phyloP scores from a whole-genome alignment of 2,329 filamentous ascomycete species.

The Xylariaceae sp. region DNA sequence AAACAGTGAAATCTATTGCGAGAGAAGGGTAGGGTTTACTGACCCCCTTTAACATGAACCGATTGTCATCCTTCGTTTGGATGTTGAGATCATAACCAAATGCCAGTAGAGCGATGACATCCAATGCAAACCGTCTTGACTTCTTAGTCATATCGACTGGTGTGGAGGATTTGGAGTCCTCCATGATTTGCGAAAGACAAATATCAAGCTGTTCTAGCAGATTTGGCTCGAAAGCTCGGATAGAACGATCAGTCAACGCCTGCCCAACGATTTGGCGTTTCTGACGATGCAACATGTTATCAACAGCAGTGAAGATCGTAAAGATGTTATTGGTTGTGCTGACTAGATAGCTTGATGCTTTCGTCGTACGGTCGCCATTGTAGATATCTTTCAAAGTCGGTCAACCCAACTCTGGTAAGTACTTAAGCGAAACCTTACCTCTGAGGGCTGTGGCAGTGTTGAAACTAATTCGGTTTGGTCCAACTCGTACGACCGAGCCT shows the following conservation, averaged over 20 bases:
- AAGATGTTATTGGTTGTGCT: conserved; percentile 2
- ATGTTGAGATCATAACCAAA: conserved; percentile 14
- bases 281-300: conserved; percentile 3
- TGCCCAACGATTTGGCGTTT: conserved; percentile 6
- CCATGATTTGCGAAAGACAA: conserved; percentile 2
- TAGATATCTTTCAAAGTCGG: conserved; percentile 15
- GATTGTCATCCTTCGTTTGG: conserved; percentile 5
- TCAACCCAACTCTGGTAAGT: not conserved
- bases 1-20: not conserved
- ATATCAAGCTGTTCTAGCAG: conserved; percentile 9
- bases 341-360: conserved; percentile 9
- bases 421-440: not conserved
- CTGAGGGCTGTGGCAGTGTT: conserved; percentile 6
- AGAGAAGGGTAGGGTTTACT: not conserved
- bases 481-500: conserved; percentile 8
- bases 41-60: not conserved
- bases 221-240: conserved; percentile 11
- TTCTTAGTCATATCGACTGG: conserved; percentile 12
- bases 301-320: conserved; percentile 6
- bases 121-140: conserved; percentile 4
- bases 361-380: conserved; percentile 10
- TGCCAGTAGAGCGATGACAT: conserved; percentile 13
- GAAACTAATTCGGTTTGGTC: conserved; percentile 9
- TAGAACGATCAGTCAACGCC: conserved; percentile 5
- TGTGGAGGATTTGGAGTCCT: not conserved